Conservation (phyloP, 2,329 filamentous ascomycete genomes). For the Lasiodiplodia sp. region DNA sequence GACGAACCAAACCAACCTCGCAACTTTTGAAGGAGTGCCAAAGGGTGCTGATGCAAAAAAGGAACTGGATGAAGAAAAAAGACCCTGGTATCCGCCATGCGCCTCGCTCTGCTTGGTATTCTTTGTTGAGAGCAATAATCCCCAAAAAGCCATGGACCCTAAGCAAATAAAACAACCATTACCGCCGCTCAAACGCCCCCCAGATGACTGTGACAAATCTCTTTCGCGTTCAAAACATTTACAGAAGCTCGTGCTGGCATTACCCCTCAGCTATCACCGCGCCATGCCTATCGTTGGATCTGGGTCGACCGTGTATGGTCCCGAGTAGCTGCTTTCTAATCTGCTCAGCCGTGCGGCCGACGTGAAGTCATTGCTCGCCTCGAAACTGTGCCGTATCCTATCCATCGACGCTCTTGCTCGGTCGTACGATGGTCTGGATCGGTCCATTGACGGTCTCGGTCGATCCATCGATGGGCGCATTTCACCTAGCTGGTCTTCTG, state of each 20-base stretch:
- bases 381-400: conserved; percentile 80
- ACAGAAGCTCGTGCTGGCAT: conserved; percentile 28
- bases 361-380: conserved; percentile 89
- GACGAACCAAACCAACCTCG: neutral
- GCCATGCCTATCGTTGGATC: conserved; percentile 17
- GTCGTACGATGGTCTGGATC: conserved; percentile 82
- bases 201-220: conserved; percentile 27
- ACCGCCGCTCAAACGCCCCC: conserved; percentile 24
- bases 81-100: conserved; percentile 25
- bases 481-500: conserved; percentile 8
- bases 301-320: neutral
- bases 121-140: conserved; percentile 27
- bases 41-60: conserved; percentile 8
- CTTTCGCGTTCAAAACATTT: conserved; percentile 28
- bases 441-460: conserved; percentile 36
- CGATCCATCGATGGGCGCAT: conserved; percentile 20
- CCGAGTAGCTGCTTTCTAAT: conserved; percentile 70
- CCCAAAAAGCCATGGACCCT: conserved; percentile 7
- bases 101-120: conserved; percentile 24
- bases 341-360: conserved; percentile 84
- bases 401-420: conserved; percentile 88
- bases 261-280: conserved; percentile 18
- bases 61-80: conserved; percentile 3
- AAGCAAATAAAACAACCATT: conserved; percentile 15
- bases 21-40: conserved; percentile 25